Evolutionary conservation across 768 basidiomycete genomes (phyloP), one percentile per base, ranked within the genome.

Genomic region (Leccinum fibrillosum): DNA sequence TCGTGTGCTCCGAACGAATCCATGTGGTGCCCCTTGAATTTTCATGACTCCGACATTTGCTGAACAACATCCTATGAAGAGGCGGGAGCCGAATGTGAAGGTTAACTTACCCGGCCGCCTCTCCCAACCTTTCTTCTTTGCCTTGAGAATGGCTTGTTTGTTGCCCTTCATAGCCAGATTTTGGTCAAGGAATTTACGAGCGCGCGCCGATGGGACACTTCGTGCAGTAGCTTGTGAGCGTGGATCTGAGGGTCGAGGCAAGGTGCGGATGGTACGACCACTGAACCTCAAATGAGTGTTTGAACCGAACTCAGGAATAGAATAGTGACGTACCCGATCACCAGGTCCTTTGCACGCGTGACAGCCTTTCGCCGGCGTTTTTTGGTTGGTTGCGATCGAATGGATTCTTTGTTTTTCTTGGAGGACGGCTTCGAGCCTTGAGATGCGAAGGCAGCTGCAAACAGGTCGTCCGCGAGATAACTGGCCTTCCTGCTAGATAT

Each of bases 381-480:
- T 66, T 61, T 63, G 52, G 50, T 26, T 53, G 52, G 60, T 66
- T 68, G 66, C 37, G 59, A 60, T 61, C 53, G 65, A 55, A 57
- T 67, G 62, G 61, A 56, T 64, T 59, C 73, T 60, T 30, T 64
- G 34, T 56, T 54, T 59, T 65, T 64, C 62, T 63, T 55, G 62
- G 39, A 12, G 5, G 13, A 8, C 2, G 21, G 25, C 49, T 63
- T 60, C 49, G 61, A 60, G 39, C 53, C 59, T 42, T 68, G 71
- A 2, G 80, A 74, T 4, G 76, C 65, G 61, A 86, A 83, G 0
- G 85, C 86, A 58, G 83, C 76, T 0, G 73, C 63, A 68, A 89
- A 89, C 19, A 88, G 74, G 60, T 86, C 82, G 64, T 88, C 87
- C 2, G 86, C 84, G 28, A 89, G 83, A 69, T 87, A 82, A 49